A percentile compares a stretch with the other conserved stretches of the same genome.
phyloP scores from a whole-genome alignment of 805 yeast genomes.

The Nakazawaea siamensis region DNA sequence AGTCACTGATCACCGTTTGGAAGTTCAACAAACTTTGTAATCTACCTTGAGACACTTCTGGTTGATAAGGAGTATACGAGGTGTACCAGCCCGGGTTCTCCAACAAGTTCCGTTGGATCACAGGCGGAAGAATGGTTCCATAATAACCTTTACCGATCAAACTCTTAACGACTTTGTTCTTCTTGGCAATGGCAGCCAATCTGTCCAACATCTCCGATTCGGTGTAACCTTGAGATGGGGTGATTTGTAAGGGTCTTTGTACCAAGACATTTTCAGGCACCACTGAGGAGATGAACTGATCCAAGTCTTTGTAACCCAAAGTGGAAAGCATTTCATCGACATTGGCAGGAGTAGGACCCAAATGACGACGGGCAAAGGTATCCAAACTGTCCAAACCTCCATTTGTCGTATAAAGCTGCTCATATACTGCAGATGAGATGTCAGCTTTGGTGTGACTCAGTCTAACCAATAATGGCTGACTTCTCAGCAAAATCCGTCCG shows the following conservation, averaged over 20 bases:
- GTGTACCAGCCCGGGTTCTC: constrained; percentile 99
- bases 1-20: constrained; percentile 85
- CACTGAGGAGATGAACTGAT: constrained; percentile 61
- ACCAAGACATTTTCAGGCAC: constrained; percentile 72
- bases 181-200: constrained; percentile 58
- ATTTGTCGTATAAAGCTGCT: constrained; percentile 25
- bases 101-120: constrained; percentile 82
- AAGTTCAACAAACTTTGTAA: constrained; percentile 82
- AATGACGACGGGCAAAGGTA: constrained; percentile 83
- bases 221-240: constrained; percentile 67
- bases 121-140: constrained; percentile 85
- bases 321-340: constrained; percentile 56
- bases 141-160: constrained; percentile 93
- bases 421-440: constrained; percentile 47
- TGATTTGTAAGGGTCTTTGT: constrained; percentile 56
- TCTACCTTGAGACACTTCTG: constrained; percentile 96
- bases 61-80: constrained; percentile 97
- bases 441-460: constrained; percentile 37
- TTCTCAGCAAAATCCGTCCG: no score
- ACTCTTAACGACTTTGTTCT: constrained; percentile 66
- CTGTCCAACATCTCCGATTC: constrained; percentile 76
- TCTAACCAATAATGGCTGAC: no score
- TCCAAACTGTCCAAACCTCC: constrained; percentile 38
- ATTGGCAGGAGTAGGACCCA: constrained; percentile 69
- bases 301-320: constrained; percentile 60